Conservation (phyloP, 2,329 filamentous ascomycete genomes). For the Ophiostoma sp. region DNA sequence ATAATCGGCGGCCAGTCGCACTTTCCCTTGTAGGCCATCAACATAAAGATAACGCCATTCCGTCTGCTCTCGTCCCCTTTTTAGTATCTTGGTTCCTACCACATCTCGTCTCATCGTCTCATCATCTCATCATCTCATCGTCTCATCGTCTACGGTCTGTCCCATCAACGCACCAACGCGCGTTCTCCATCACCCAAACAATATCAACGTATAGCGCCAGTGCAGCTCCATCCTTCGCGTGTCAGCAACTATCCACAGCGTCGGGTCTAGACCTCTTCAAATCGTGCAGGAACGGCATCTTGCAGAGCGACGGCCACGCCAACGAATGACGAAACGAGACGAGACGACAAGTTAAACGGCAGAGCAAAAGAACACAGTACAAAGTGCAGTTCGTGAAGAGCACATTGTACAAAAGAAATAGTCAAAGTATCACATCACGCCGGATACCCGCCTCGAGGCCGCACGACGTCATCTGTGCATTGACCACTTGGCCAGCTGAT, state of each 20-base stretch:
- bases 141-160: background rate
- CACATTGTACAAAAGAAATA: background rate
- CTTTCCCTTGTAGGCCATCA: background rate
- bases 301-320: background rate
- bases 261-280: background rate
- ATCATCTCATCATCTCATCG: background rate
- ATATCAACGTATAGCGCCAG: background rate
- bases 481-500: slow-evolving; percentile 2
- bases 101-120: background rate
- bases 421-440: background rate
- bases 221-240: background rate
- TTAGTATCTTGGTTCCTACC: background rate
- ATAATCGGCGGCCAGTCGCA: background rate
- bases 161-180: background rate
- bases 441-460: background rate
- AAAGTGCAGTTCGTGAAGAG: background rate
- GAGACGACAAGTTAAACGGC: background rate
- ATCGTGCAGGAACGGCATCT: background rate
- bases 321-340: background rate
- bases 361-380: background rate
- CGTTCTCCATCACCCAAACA: background rate
- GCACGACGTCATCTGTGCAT: slow-evolving; percentile 8
- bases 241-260: background rate
- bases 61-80: background rate
- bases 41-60: background rate